A percentile compares a stretch with the other conserved stretches of the same genome.
phyloP scores from a whole-genome alignment of 805 yeast genomes.

The Pichia californica region DNA sequence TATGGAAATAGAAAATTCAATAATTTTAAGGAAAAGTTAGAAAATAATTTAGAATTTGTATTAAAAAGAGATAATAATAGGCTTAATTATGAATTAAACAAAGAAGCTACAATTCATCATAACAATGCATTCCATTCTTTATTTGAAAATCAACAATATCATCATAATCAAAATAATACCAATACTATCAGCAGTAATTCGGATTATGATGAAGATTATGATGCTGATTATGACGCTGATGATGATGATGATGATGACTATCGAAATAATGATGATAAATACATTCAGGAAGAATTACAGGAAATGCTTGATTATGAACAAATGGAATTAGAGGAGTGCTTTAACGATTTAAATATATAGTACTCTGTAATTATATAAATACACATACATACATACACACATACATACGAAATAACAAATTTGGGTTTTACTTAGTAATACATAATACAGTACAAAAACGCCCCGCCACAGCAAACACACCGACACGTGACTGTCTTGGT shows the following conservation, averaged over 20 bases:
- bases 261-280: not conserved
- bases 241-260: conserved; percentile 11
- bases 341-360: conserved; percentile 20
- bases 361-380: not conserved
- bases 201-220: conserved; percentile 18
- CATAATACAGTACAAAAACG: too few relatives aligned
- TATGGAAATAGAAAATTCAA: conserved; percentile 7
- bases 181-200: not conserved
- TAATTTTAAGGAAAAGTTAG: not conserved
- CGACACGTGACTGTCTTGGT: too few relatives aligned
- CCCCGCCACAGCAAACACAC: too few relatives aligned
- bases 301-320: conserved; percentile 10
- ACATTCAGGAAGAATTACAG: not conserved
- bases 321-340: conserved; percentile 25
- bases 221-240: conserved; percentile 25
- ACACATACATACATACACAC: not conserved
- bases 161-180: too few relatives aligned
- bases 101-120: conserved; percentile 18
- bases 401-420: not conserved
- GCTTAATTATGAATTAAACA: conserved; percentile 9
- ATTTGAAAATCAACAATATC: too few relatives aligned
- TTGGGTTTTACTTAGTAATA: too few relatives aligned
- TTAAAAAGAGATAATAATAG: conserved; percentile 20
- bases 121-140: conserved; percentile 13
- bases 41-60: conserved; percentile 24